Conservation (phyloP, 23 red algal genomes). For the Gracilaria domingensis region DNA sequence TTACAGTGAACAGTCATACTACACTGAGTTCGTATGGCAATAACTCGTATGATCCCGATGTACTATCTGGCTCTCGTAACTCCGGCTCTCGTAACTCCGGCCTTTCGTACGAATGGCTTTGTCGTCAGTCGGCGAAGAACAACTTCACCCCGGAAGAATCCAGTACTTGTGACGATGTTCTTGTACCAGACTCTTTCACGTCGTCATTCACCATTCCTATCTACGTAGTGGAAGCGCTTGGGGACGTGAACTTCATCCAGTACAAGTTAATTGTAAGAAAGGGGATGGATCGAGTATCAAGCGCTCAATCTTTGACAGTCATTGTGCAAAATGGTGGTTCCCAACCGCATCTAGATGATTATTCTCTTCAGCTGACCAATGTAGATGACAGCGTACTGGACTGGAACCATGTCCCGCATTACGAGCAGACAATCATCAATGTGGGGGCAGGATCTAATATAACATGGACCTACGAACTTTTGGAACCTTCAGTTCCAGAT, state of each 20-base stretch:
- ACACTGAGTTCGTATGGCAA: conserved; percentile 50
- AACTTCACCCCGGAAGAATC: conserved; percentile 54
- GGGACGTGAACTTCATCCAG: conserved; percentile 26
- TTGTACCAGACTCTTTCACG: conserved; percentile 40
- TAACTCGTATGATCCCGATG: conserved; percentile 74
- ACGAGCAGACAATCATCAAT: conserved; percentile 66
- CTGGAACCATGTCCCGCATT: conserved; percentile 56
- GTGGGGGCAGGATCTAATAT: conserved; percentile 30
- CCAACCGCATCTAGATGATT: conserved; percentile 40
- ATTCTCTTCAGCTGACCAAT: conserved; percentile 57
- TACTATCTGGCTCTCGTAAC: conserved; percentile 28
- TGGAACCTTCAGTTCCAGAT: conserved; percentile 56
- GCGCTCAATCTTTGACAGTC: conserved; percentile 43
- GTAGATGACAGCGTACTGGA: conserved; percentile 43
- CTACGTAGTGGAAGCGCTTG: conserved; percentile 23
- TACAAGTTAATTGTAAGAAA: conserved; percentile 71
- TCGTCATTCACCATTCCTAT: conserved; percentile 38
- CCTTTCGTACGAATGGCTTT: conserved; percentile 68
- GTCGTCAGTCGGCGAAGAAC: conserved; percentile 32
- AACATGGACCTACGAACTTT: conserved; percentile 69
- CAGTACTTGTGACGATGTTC: conserved; percentile 15
- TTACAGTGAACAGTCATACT: conserved; percentile 55
- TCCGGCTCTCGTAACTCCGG: too few species aligned
- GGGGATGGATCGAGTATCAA: conserved; percentile 59
- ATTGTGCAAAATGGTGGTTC: conserved; percentile 33